Conservation (phyloP, 495 filamentous ascomycete genomes). For the Cercophora scortea region DNA sequence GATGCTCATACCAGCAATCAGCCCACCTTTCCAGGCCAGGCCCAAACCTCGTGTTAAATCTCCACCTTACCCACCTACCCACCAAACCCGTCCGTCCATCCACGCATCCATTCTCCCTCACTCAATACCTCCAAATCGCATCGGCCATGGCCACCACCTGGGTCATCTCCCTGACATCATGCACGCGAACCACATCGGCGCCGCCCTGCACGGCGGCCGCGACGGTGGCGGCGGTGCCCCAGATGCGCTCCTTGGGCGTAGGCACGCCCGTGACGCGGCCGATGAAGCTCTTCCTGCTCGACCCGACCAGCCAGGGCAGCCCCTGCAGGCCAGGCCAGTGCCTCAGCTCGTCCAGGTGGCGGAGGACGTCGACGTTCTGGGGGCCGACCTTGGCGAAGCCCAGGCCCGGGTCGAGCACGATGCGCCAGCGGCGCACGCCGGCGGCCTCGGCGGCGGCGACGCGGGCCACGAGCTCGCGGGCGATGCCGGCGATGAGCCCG, state of each 20-base stretch:
- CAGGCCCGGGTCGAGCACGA: constrained; percentile 88
- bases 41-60: too few species aligned
- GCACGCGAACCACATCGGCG: constrained; percentile 89
- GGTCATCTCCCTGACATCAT: constrained; percentile 88
- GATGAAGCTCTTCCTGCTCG: constrained; percentile 86
- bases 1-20: too few species aligned
- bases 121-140: constrained; percentile 65
- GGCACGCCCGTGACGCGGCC: constrained; percentile 71
- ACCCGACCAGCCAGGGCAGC: constrained; percentile 83
- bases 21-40: too few species aligned
- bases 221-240: constrained; percentile 86
- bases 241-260: constrained; percentile 51
- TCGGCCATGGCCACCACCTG: constrained; percentile 84
- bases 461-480: constrained; percentile 58
- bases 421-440: constrained; percentile 84
- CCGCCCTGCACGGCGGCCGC: constrained; percentile 83
- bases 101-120: too few species aligned
- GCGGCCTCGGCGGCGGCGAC: constrained; percentile 72
- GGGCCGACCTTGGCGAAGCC: constrained; percentile 81
- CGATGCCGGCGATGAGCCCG: constrained; percentile 65
- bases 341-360: constrained; percentile 56
- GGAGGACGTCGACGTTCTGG: constrained; percentile 75
- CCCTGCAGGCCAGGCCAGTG: constrained; percentile 55
- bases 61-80: too few species aligned
- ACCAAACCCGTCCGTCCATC: too few species aligned